These are phyloP conservation scores for Xylariales sp. DNA, from an alignment of 2,329 filamentous ascomycete genomes.

Conservation along the genomic window DNA sequence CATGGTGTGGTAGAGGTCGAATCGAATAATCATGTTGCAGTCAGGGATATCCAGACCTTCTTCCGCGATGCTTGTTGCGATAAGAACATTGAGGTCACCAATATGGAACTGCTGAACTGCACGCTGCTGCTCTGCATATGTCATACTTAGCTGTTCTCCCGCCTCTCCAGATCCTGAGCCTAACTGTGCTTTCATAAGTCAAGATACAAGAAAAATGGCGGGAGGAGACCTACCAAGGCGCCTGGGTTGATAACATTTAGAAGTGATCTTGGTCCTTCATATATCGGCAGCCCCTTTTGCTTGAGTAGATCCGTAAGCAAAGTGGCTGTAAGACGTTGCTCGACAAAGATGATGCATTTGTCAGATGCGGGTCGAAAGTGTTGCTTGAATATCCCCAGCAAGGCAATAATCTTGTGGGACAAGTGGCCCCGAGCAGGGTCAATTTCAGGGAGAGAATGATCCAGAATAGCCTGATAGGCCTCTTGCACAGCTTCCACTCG, in stretches of 20 bases:
- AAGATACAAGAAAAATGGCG: neutral
- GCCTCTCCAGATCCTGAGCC: constrained; percentile 47
- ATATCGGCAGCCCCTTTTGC: constrained; percentile 48
- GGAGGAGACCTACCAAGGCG: constrained; percentile 43
- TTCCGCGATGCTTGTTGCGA: constrained; percentile 63
- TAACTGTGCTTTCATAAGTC: constrained; percentile 21
- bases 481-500: constrained; percentile 44
- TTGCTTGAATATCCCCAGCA: constrained; percentile 56
- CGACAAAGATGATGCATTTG: constrained; percentile 85
- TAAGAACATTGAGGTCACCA: constrained; percentile 57
- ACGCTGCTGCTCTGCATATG: constrained; percentile 69
- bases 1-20: constrained; percentile 82
- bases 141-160: constrained; percentile 41
- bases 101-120: constrained; percentile 62
- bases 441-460: constrained; percentile 40
- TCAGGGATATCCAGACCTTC: constrained; percentile 65
- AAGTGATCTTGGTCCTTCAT: no score
- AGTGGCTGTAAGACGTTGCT: constrained; percentile 71
- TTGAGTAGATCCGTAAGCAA: constrained; percentile 66
- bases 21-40: constrained; percentile 65
- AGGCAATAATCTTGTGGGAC: constrained; percentile 67
- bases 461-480: constrained; percentile 51
- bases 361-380: constrained; percentile 57
- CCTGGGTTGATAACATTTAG: constrained; percentile 53
- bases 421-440: constrained; percentile 34